Evolutionary conservation across 805 yeast genomes (phyloP), one percentile per base, ranked within the genome.

Genomic region (Saccharomycopsis synnaedendra): DNA sequence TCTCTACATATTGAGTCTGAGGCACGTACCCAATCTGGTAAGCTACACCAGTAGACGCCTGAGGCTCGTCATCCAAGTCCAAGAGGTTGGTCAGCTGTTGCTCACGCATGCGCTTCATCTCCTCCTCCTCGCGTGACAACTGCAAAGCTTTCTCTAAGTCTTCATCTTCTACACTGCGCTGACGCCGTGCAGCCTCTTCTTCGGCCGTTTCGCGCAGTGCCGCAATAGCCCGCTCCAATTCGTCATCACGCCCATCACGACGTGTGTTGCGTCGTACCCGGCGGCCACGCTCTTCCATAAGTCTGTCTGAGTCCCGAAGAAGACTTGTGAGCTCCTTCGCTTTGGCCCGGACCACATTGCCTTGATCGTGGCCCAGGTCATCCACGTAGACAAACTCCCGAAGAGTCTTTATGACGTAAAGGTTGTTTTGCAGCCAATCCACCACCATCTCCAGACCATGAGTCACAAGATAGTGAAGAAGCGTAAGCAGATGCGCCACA

Each of bases 401-500:
- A 56, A 90, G 70, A 0, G 97, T 88, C 67, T 89, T 88, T 61
- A 90, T 78, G 45, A 89, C 74, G 64, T 87, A 90, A 36, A 89
- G 63, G 61, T 90, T 89, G 60, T 87, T 95, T 60, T 80, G 83
- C 52, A 89, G 79, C 98, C 98, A 90, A 37, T 80, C 68, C 4
- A 89, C 95, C 58, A 89, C 90, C 58, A 83, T 82, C 56, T 88
- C 95, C 27, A 88, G 75, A 38, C 97, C 98, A 51, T 73, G 75
- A 56, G 93, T 77, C 19, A 89, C 87, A 49, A 89, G 69, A 64
- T 81, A 90, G 58, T 89, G 96, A 56, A 90, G 71, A n/a, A 90
- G 80, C 1, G 95, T 83, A 53, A 90, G 71, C 1, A 95, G 81
- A 64, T 90, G 93, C 54, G 94, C 89, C 44, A 90, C 89, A 62